These are phyloP conservation scores for Neofusicoccum laricinum DNA, from an alignment of 2,329 filamentous ascomycete species.

Conservation along the genomic window DNA sequence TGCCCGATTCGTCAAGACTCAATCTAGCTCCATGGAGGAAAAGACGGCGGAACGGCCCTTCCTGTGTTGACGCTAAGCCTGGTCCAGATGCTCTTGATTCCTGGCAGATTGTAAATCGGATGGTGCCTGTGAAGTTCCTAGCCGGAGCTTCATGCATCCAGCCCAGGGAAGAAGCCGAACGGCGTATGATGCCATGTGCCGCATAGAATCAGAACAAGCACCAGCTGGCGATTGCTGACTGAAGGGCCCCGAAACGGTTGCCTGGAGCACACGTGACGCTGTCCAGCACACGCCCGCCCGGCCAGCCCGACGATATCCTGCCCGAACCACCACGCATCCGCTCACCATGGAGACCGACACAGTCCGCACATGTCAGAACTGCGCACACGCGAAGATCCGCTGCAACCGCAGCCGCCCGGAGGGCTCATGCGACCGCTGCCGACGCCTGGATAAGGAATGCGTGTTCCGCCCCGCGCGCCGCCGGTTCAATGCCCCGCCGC, in stretches of 20 bases:
- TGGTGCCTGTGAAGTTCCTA: not conserved
- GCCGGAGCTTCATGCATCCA: too few relatives aligned
- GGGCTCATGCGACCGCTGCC: conserved; percentile 28
- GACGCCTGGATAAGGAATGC: conserved; percentile 37
- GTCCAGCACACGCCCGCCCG: not conserved
- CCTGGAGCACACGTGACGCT: not conserved
- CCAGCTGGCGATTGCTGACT: too few relatives aligned
- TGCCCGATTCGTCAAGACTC: too few relatives aligned
- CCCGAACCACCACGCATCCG: not conserved
- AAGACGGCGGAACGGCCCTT: not conserved
- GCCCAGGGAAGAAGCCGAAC: too few relatives aligned
- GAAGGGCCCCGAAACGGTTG: too few relatives aligned
- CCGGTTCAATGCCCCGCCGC: conserved; percentile 34
- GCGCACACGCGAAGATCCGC: conserved; percentile 30
- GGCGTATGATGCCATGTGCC: too few relatives aligned
- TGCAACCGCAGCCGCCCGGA: conserved; percentile 29
- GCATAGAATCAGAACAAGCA: too few relatives aligned
- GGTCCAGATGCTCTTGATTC: not conserved
- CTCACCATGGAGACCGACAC: not conserved
- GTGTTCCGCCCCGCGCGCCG: conserved; percentile 34
- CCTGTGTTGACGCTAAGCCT: not conserved
- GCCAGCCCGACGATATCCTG: not conserved
- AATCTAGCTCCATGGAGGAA: not conserved
- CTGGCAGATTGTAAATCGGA: not conserved
- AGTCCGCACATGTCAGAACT: conserved; percentile 30